Base-by-base conservation (phyloP, 169 alveolate species). In the Plasmodium vinckei region DNA sequence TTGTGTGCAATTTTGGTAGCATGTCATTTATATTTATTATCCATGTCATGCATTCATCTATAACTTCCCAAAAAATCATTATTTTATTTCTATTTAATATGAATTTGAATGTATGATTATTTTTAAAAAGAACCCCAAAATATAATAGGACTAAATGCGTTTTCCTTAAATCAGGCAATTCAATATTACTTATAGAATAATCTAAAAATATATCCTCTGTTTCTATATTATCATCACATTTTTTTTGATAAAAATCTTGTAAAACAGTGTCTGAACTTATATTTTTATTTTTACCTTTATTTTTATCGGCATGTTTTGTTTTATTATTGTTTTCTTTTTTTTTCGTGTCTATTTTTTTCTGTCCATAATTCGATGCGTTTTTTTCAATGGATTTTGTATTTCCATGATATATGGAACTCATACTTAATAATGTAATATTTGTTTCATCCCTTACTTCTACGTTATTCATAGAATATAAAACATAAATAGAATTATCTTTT, bases 321-420 rank as follows among this genome's bases (percentile, higher is more conserved):
- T 6, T 68, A 39, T 67, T 61, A 63, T 27, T 65, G 5, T n/a
- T 46, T 61, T 21, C 23, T 60, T 73, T 46, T 5, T 49, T 49
- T 12, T 27, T 47, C 49, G 9, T 25, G 1, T 7, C n/a, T 25
- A 61, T 57, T 61, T 44, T 5, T 21, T 47, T 15, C 47, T 23
- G 57, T 67, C 21, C 49, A 33, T 19, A n/a, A 10, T 33, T 59
- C 10, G 13, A 61, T 9, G 51, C 49, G 1, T 53, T 47, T 12
- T 65, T 27, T 5, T 75, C 68, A 42, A 9, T 56, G 57, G n/a
- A 51, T 47, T 82, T 82, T 60, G 42, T 42, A 49, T 82, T 84
- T 17, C 86, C 44, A 19, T 82, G 90, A 82, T 82, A 82, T 19
- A 82, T 67, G 19, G 90, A 82, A 49, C 67, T 68, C 90, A 82